Evolutionary conservation across 2,329 filamentous ascomycete species (phyloP).

Genomic region (Fusarium liriodendri): DNA sequence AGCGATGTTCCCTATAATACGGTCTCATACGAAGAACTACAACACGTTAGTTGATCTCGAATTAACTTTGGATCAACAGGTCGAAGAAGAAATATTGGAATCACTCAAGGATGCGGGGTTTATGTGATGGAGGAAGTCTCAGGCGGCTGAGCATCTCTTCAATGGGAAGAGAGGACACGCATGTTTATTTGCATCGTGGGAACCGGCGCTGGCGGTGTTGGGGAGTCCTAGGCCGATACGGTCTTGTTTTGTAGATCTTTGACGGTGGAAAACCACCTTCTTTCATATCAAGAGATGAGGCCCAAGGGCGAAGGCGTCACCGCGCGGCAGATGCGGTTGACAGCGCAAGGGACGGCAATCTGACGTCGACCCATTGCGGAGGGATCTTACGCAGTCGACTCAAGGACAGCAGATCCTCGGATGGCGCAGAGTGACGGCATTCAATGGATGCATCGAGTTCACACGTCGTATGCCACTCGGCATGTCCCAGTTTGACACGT

Average conservation of each 20-base stretch:
- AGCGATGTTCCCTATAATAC: conserved; percentile 15
- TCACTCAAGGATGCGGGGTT: conserved; percentile 46
- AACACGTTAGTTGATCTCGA: conserved; percentile 27
- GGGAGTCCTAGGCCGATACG: conserved; percentile 46
- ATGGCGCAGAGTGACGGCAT: background rate
- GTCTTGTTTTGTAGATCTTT: conserved; percentile 57
- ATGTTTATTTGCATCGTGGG: conserved; percentile 43
- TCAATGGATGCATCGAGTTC: background rate
- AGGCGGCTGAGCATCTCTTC: conserved; percentile 49
- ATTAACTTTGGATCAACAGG: conserved; percentile 48
- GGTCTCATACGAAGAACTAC: conserved; percentile 18
- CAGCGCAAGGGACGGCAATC: conserved; percentile 8
- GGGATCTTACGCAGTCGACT: background rate
- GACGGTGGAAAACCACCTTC: conserved; percentile 58
- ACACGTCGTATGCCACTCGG: conserved; percentile 28
- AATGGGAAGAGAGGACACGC: conserved; percentile 48
- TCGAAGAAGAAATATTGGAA: conserved; percentile 39
- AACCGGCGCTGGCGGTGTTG: conserved; percentile 43
- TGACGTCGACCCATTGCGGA: conserved; percentile 1
- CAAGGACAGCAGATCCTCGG: background rate
- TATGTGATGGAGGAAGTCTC: conserved; percentile 46
- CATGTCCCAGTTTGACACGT: conserved; percentile 30
- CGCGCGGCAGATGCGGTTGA: conserved; percentile 15
- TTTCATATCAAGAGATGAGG: conserved; percentile 54
- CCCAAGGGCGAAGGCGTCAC: conserved; percentile 19